Evolutionary conservation across 257 asterid species (phyloP), one percentile per base, ranked within the genome.

Genomic region (Dorcoceras hygrometricum): DNA sequence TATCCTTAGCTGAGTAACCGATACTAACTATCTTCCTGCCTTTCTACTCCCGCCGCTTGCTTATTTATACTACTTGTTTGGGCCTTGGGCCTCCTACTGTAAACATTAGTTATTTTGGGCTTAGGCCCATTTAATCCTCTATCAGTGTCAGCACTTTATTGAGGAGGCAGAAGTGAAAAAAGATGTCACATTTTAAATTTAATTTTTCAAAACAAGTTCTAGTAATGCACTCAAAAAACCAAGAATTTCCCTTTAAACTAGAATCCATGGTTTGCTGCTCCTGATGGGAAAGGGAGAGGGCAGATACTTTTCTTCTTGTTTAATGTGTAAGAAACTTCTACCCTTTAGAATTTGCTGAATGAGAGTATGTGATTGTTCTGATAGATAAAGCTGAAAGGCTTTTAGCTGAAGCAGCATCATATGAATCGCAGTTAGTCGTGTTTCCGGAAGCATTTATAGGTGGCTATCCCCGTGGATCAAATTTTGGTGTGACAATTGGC

Each of bases 381-480:
- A 50, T 84, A 92, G 97, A 88, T 82, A 93, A 93, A 80, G 95
- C 97, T 65, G 99, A 93, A 71, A 86, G 92, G 85, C 83, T 93
- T 54, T 80, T 93, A 53, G 96, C 96, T 65, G 99, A 93, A 79
- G 96, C 97, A 71, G 97, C 97, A 59, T 79, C 92, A 2, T 88
- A 75, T 74, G 97, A 96, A 46, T 76, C 99, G 34, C 97, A 93
- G 79, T 78, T 93, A 75, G 95, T 88, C 62, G 95, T 90, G 70
- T 93, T 93, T 80, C 99, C 99, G 19, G 99, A 93, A 85, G 99
- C 97, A 56, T 93, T 93, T 71, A 80, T 93, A 4, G 99, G 99
- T 69, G 99, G 99, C 61, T 93, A 93, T 76, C 99, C 99, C 8
- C 96, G 99, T 32, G 97, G 99, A 31, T 90, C 95, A 57, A 82